Base-by-base conservation (phyloP, 2,329 filamentous ascomycete species). In the Ophiostoma sp. region DNA sequence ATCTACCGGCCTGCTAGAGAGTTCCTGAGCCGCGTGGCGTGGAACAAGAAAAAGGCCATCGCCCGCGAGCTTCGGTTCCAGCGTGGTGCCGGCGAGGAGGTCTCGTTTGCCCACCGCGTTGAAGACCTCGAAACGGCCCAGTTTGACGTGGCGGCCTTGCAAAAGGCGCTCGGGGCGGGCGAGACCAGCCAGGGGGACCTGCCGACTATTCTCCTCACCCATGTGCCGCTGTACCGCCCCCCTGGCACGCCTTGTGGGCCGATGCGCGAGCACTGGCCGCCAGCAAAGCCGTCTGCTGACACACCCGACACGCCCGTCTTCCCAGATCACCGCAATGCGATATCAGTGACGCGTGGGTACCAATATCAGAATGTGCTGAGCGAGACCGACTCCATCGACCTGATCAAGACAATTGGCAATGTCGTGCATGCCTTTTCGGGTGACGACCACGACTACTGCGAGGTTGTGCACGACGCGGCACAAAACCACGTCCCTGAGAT, bases 361-460 rank as follows among this genome's bases (percentile, higher is more conserved):
- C 95, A 99, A 77, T 99, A 99, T 75, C 94, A 98, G 77, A 99
- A 97, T 74, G 94, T 97, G 2, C 85, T 99, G 40, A 90, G 85
- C 66, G 86, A 89, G 65, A 83, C 86, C 2, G 87, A 97, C 72
- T 95, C 93, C 0, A 83, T 87, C 63, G 87, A 88, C 66, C 81
- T 99, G 49, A 81, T 97, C 58, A 84, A 89, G 70, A 91, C 88
- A 71, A 83, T 97, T 45, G 93, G 92, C 45, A 91, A 95, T 71
- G 86, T 98, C 12, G 83, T 87, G 3, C 90, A 95, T 72, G 90
- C 93, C 60, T 99, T 98, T 76, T 97, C 93, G 0, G 95, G 95
- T 11, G 95, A 99, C 74, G 95, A 99, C 75, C 95, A 99, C 79
- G 95, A 99, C 79, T 97, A 98, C 79, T 99, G 95, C 79, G 93